Percentiles rank a stretch among this genome's conserved stretches.
phyloP scores from a whole-genome alignment of 768 basidiomycete species.

The Mycena venus region DNA sequence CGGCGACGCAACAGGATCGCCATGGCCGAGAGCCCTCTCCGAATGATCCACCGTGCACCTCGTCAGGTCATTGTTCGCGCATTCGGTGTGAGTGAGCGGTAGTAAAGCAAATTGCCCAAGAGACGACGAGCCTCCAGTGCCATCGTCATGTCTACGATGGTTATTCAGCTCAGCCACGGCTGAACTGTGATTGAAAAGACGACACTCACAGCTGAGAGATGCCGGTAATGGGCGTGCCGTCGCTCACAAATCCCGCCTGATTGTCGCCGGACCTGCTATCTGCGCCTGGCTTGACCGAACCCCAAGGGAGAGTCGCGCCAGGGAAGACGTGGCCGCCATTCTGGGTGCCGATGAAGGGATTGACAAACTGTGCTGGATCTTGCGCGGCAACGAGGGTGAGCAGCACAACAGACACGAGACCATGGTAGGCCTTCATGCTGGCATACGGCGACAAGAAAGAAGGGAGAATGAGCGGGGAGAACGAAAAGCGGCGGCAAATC shows the following conservation, averaged over 20 bases:
- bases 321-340: slow-evolving; percentile 56
- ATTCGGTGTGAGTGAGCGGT: slow-evolving; percentile 22
- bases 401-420: not conserved
- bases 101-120: slow-evolving; percentile 27
- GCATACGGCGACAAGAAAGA: not conserved
- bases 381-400: not conserved
- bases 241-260: slow-evolving; percentile 32
- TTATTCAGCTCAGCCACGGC: not conserved
- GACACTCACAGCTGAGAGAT: slow-evolving; percentile 21
- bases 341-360: slow-evolving; percentile 55
- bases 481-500: not conserved
- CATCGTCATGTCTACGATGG: slow-evolving; percentile 25
- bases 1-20: slow-evolving; percentile 24
- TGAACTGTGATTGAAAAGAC: not conserved
- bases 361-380: slow-evolving; percentile 41
- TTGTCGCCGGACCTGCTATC: slow-evolving; percentile 41
- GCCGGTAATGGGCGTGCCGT: slow-evolving; percentile 17
- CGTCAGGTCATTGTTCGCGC: slow-evolving; percentile 18
- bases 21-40: slow-evolving; percentile 14
- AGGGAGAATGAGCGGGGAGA: not conserved
- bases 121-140: slow-evolving; percentile 15
- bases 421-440: not conserved
- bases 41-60: slow-evolving; percentile 17
- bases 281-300: slow-evolving; percentile 56
- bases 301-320: slow-evolving; percentile 57